Conservation (phyloP, 768 basidiomycete species). For the Daedalea quercina region DNA sequence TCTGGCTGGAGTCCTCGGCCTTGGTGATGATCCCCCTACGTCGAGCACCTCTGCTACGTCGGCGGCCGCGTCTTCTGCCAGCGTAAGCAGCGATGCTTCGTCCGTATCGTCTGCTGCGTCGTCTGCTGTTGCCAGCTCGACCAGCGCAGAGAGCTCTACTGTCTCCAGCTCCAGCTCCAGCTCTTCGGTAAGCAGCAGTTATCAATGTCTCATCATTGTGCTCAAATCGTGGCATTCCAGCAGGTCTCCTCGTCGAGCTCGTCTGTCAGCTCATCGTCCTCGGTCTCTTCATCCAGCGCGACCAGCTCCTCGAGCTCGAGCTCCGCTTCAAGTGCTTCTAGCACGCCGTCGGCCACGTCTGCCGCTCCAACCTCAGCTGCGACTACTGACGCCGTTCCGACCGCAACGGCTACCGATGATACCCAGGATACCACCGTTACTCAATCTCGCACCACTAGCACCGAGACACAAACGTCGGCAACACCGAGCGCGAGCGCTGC, state of each 20-base stretch:
- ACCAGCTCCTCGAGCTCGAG: constrained; percentile 3
- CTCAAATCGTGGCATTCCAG: not conserved
- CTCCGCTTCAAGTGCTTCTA: constrained; percentile 2
- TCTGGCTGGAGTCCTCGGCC: constrained; percentile 27
- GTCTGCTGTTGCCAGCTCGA: constrained; percentile 10
- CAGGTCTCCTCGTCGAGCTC: not conserved
- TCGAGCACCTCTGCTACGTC: constrained; percentile 5
- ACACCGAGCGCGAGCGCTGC: constrained; percentile 22
- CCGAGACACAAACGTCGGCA: not conserved
- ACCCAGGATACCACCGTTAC: constrained; percentile 13
- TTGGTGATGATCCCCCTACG: constrained; percentile 22
- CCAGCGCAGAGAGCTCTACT: constrained; percentile 9
- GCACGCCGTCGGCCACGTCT: not conserved
- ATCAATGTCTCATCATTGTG: not conserved
- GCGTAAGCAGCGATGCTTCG: constrained; percentile 15
- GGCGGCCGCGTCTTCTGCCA: constrained; percentile 8
- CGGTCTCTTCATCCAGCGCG: constrained; percentile 6
- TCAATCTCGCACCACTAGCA: not conserved
- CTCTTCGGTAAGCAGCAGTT: not conserved
- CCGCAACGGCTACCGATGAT: constrained; percentile 12
- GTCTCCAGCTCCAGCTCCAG: not conserved
- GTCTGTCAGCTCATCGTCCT: not conserved
- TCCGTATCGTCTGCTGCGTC: constrained; percentile 15
- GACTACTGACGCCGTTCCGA: not conserved
- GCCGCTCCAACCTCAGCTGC: not conserved